phyloP scores from a whole-genome alignment of 176 grass and related monocot species.

The Rhynchospora pubera region DNA sequence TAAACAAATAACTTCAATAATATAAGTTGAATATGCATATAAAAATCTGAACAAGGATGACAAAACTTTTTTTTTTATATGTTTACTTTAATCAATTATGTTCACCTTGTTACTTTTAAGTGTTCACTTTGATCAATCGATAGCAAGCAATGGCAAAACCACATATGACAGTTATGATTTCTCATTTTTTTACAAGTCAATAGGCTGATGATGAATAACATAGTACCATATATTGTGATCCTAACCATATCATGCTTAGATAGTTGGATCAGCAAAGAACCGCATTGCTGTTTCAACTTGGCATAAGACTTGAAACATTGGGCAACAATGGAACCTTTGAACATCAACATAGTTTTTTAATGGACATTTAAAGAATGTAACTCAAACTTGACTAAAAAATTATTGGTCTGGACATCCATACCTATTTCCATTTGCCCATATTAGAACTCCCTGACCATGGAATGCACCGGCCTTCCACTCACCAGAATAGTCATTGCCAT shows the following conservation, averaged over 20 bases:
- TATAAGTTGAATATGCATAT: too few species aligned
- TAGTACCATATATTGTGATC: not conserved
- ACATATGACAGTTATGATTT: too few species aligned
- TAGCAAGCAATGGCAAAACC: too few species aligned
- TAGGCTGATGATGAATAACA: not conserved
- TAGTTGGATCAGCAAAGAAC: not conserved
- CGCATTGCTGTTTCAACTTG: not conserved
- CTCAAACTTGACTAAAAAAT: not conserved
- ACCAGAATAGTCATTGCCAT: constrained; percentile 69
- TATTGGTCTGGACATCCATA: not conserved
- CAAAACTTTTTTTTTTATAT: too few species aligned
- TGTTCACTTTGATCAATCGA: too few species aligned
- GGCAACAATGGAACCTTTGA: not conserved
- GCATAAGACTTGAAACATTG: not conserved
- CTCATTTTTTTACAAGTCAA: too few species aligned
- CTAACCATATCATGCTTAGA: not conserved
- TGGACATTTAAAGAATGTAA: not conserved
- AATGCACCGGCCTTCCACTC: constrained; percentile 55
- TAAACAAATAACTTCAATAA: too few species aligned
- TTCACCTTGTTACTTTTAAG: too few species aligned
- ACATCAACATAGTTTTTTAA: not conserved
- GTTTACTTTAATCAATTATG: too few species aligned
- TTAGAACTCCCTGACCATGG: constrained; percentile 55
- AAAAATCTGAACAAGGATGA: too few species aligned
- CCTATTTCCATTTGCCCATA: constrained; percentile 56